Evolutionary conservation across 1,139 yeast species (phyloP).

Genomic region (Komagataea norvegica): DNA sequence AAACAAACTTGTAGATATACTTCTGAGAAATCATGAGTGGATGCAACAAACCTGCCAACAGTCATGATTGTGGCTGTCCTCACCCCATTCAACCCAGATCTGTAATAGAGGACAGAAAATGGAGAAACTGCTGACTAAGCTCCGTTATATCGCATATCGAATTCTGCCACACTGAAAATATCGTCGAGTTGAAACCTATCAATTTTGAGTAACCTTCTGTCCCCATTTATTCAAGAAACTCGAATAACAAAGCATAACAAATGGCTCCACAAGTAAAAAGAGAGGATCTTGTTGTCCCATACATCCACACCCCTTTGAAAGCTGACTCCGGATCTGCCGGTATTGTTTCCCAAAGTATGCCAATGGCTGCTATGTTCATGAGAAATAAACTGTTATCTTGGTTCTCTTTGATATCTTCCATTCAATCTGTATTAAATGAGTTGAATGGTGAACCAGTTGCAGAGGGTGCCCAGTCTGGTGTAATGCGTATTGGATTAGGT

Average conservation of each 20-base stretch:
- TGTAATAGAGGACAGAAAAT: too few relatives aligned
- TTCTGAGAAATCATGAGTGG: too few relatives aligned
- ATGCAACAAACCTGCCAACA: too few relatives aligned
- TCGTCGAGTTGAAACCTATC: too few relatives aligned
- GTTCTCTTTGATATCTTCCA: conserved; percentile 41
- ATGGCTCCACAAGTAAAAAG: conserved; percentile 31
- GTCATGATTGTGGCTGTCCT: too few relatives aligned
- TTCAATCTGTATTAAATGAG: conserved; percentile 36
- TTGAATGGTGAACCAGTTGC: conserved; percentile 17
- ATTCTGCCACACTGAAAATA: too few relatives aligned
- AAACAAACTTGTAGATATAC: too few relatives aligned
- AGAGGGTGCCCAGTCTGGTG: conserved; percentile 19
- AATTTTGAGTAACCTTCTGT: not conserved
- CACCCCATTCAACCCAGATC: too few relatives aligned
- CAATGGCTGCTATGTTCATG: conserved; percentile 65
- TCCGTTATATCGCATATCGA: too few relatives aligned
- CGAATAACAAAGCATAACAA: not conserved
- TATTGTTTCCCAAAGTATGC: conserved; percentile 54
- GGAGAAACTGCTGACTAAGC: too few relatives aligned
- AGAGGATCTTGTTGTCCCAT: conserved; percentile 36
- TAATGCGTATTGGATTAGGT: conserved; percentile 17
- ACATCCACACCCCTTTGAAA: conserved; percentile 41
- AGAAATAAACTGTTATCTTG: conserved; percentile 40
- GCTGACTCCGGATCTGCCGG: conserved; percentile 43
- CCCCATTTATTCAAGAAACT: not conserved